Percentiles rank a stretch among this genome's conserved stretches.
phyloP scores from a whole-genome alignment of 1,139 yeast species.

The Suhomyces bribrorum region DNA sequence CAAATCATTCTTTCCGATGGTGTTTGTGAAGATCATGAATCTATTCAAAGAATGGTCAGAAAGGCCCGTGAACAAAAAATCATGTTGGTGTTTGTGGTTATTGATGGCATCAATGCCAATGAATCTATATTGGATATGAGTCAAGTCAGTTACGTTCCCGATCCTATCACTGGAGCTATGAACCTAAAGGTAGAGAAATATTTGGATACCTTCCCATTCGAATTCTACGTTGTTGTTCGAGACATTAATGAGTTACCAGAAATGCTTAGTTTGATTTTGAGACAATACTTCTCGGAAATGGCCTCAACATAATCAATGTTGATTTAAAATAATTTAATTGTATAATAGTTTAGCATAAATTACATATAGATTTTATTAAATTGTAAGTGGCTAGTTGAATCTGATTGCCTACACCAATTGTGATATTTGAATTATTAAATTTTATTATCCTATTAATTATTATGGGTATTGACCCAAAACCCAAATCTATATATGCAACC shows the following conservation, averaged over 20 bases:
- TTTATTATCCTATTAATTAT: background rate
- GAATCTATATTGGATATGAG: slow-evolving; percentile 94
- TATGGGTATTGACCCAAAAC: background rate
- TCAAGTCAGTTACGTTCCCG: slow-evolving; percentile 75
- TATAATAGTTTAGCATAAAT: slow-evolving; percentile 1
- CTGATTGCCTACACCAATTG: background rate
- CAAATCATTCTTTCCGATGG: slow-evolving; percentile 95
- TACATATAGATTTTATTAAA: background rate
- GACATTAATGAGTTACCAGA: slow-evolving; percentile 88
- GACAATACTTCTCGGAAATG: slow-evolving; percentile 85
- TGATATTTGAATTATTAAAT: background rate
- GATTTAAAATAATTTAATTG: background rate
- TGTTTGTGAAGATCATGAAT: slow-evolving; percentile 91
- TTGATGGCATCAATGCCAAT: slow-evolving; percentile 82
- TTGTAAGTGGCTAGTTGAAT: background rate
- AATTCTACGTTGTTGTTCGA: slow-evolving; percentile 90
- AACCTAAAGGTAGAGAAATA: slow-evolving; percentile 78
- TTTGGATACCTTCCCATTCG: slow-evolving; percentile 94
- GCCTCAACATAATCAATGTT: slow-evolving; percentile 25
- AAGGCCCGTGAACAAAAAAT: slow-evolving; percentile 89
- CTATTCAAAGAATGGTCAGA: slow-evolving; percentile 79
- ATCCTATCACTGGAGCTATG: slow-evolving; percentile 70
- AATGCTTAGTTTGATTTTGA: slow-evolving; percentile 81
- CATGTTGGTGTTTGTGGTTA: slow-evolving; percentile 92
- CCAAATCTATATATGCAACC: background rate